Conservation (phyloP, 225 moss, liverwort and hornwort genomes). For the Ulota crispa region DNA sequence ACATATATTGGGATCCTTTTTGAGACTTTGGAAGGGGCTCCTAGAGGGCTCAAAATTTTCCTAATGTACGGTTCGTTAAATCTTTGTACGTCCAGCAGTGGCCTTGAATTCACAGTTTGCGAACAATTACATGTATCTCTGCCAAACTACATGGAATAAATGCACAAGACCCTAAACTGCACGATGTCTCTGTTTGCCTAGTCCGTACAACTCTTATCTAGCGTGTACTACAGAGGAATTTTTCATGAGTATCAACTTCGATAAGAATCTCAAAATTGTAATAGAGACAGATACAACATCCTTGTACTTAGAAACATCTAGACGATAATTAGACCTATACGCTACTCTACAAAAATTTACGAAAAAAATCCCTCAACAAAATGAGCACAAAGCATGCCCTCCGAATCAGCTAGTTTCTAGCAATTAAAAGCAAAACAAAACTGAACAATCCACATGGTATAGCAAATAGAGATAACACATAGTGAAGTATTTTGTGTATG, state of each 20-base stretch:
- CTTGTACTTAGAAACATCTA: not conserved
- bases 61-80: not conserved
- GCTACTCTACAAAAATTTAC: not conserved
- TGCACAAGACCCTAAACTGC: not conserved
- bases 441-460: not conserved
- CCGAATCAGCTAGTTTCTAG: not conserved
- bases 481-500: too few species aligned
- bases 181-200: not conserved
- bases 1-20: too few species aligned
- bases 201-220: not conserved
- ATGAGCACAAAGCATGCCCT: not conserved
- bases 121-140: not conserved
- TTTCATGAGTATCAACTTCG: not conserved
- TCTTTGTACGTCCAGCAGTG: not conserved
- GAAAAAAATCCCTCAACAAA: slow-evolving; percentile 2
- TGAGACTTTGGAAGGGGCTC: too few species aligned
- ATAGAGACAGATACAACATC: not conserved
- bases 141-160: not conserved
- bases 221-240: not conserved
- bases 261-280: not conserved
- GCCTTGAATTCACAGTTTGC: too few species aligned
- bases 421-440: not conserved
- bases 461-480: not conserved
- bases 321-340: not conserved
- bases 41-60: too few species aligned